Conservation (phyloP, 1,139 yeast genomes). For the Pichia sp. region DNA sequence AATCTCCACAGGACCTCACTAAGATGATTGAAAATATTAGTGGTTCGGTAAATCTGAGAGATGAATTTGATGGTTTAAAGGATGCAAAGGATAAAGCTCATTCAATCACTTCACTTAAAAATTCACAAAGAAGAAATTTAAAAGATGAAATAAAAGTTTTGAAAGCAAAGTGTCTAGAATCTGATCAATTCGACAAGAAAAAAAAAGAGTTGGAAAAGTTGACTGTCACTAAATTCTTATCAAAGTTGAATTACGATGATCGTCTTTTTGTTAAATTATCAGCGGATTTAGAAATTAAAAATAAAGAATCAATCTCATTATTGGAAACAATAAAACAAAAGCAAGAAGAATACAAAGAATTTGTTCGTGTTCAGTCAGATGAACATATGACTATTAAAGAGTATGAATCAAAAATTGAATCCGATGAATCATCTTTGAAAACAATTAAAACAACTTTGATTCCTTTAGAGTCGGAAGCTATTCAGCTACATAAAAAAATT, state of each 20-base stretch:
- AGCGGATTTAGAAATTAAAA: constrained; percentile 24
- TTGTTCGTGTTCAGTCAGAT: constrained; percentile 38
- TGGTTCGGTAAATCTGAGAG: constrained; percentile 63
- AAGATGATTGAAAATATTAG: constrained; percentile 72
- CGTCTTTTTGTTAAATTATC: constrained; percentile 23
- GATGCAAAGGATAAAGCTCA: constrained; percentile 63
- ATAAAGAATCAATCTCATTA: background rate
- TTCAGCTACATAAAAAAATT: constrained; percentile 40
- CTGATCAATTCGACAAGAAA: constrained; percentile 56
- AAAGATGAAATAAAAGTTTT: constrained; percentile 75
- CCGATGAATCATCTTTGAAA: constrained; percentile 28
- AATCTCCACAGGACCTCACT: constrained; percentile 70
- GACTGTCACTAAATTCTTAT: constrained; percentile 44
- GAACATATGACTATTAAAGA: constrained; percentile 30
- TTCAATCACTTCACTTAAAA: constrained; percentile 55
- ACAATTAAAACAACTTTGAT: constrained; percentile 40
- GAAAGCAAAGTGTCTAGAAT: constrained; percentile 68
- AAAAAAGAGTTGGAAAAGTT: constrained; percentile 41
- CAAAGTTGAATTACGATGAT: constrained; percentile 64
- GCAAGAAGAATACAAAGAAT: constrained; percentile 15
- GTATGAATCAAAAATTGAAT: constrained; percentile 29
- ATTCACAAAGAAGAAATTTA: constrained; percentile 64
- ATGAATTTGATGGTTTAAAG: constrained; percentile 60
- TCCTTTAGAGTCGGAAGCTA: constrained; percentile 50
- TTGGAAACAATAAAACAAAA: constrained; percentile 21